Percentiles rank a stretch among this genome's conserved stretches.
Evolutionary conservation across 768 basidiomycete species (phyloP).

Genomic region (Fomitopsis pulvina): DNA sequence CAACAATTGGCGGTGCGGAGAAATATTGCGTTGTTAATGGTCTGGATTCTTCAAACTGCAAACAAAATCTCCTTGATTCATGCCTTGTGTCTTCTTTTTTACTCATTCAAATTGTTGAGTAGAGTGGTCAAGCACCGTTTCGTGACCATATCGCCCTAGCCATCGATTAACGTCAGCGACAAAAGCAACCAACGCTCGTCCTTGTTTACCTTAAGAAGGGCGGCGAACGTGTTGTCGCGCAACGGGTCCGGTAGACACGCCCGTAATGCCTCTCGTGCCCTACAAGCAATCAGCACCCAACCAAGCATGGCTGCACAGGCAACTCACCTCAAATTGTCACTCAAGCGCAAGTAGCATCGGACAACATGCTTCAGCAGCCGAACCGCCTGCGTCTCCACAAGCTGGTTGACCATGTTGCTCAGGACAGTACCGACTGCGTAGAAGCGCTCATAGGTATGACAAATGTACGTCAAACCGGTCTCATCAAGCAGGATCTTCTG

Average conservation of each 20-base stretch:
- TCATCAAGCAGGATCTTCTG: conserved; percentile 97
- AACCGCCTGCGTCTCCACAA: conserved; percentile 97
- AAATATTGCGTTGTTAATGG: neutral
- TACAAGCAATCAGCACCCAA: conserved; percentile 23
- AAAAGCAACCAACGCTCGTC: neutral
- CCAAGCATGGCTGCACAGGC: conserved; percentile 1
- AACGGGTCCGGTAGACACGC: conserved; percentile 95
- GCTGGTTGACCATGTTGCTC: conserved; percentile 97
- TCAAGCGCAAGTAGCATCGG: conserved; percentile 90
- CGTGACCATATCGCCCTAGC: conserved; percentile 94
- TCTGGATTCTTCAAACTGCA: neutral
- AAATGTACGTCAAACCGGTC: conserved; percentile 96
- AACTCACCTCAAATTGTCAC: conserved; percentile 87
- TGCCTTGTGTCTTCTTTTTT: neutral
- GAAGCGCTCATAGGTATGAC: conserved; percentile 99
- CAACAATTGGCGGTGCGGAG: neutral
- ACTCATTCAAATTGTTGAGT: conserved; percentile 78
- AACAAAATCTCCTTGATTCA: neutral
- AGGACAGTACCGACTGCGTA: conserved; percentile 98
- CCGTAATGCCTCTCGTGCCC: conserved; percentile 91
- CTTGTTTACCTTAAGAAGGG: conserved; percentile 72
- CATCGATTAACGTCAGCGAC: too few species aligned
- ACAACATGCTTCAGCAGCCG: conserved; percentile 96
- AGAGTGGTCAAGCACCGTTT: conserved; percentile 90
- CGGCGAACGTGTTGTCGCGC: conserved; percentile 87